Evolutionary conservation across 331 rosid species (phyloP).

Genomic region (Quercus phellos): DNA sequence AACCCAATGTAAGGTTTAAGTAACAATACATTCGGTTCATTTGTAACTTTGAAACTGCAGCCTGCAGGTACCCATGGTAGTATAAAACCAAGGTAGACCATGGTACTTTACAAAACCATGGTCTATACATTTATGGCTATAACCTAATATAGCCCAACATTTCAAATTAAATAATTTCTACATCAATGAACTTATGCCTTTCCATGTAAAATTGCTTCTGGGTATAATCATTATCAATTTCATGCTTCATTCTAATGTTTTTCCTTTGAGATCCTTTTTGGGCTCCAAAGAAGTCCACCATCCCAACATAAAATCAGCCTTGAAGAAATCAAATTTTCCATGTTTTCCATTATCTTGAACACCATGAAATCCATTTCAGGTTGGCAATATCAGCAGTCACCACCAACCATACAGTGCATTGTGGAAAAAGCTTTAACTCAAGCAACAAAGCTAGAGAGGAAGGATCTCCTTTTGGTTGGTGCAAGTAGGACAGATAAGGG

Average conservation of each 20-base stretch:
- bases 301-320: slow-evolving; percentile 5
- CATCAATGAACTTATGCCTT: not conserved
- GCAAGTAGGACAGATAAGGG: slow-evolving; percentile 90
- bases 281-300: not conserved
- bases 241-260: not conserved
- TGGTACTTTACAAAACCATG: too few species aligned
- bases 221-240: not conserved
- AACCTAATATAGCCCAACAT: too few species aligned
- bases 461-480: slow-evolving; percentile 73
- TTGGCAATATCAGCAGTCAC: slow-evolving; percentile 92
- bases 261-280: too few species aligned
- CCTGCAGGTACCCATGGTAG: too few species aligned
- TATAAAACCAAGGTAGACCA: too few species aligned
- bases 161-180: not conserved
- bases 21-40: too few species aligned
- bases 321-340: not conserved
- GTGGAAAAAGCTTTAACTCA: slow-evolving; percentile 61
- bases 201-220: not conserved
- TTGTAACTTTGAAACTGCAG: too few species aligned
- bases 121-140: too few species aligned
- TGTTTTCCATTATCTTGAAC: slow-evolving; percentile 5
- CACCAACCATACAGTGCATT: slow-evolving; percentile 76
- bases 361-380: slow-evolving; percentile 41
- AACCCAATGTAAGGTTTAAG: too few species aligned
- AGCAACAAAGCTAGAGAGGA: slow-evolving; percentile 70